Conservation (phyloP, 768 basidiomycete genomes). For the Trametes cingulata region DNA sequence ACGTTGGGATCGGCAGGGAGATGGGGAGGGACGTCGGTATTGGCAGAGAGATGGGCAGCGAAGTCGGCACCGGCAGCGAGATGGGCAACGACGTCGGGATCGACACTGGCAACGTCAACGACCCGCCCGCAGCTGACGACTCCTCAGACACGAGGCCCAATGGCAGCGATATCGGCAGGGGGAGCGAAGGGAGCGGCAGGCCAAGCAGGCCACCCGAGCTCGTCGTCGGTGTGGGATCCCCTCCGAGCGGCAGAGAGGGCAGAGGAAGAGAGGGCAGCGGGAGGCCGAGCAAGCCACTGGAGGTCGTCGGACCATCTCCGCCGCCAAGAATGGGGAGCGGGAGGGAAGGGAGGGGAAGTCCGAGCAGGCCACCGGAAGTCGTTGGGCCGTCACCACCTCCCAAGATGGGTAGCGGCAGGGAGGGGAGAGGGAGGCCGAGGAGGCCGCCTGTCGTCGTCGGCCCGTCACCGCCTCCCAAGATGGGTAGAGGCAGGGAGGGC, state of each 20-base stretch:
- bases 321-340: neutral
- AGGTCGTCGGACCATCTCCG: neutral
- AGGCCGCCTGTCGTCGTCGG: no score
- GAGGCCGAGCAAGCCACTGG: neutral
- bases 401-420: neutral
- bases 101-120: no score
- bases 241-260: no score
- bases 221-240: no score
- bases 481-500: neutral
- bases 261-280: no score
- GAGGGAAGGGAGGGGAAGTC: neutral
- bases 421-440: neutral
- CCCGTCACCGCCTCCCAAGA: no score
- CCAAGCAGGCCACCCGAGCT: no score
- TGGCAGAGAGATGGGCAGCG: neutral
- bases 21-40: constrained; percentile 7
- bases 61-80: neutral
- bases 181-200: no score
- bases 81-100: neutral
- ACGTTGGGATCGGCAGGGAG: neutral
- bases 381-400: neutral
- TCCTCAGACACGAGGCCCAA: no score
- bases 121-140: no score
- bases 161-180: neutral
- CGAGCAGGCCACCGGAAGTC: neutral